Conservation (phyloP, 345 rosid genomes). For the Erysimum cheiranthoides region DNA sequence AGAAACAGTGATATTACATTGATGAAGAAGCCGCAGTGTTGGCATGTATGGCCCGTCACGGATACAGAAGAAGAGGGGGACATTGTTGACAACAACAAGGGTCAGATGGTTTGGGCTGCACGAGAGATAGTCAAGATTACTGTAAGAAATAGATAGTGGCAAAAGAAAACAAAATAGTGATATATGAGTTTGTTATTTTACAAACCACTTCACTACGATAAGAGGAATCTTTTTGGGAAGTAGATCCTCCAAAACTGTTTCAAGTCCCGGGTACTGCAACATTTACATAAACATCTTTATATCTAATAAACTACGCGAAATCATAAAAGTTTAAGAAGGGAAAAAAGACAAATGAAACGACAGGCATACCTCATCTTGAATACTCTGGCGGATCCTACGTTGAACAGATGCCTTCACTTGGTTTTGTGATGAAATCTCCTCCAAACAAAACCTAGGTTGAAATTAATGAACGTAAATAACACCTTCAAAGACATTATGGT, state of each 20-base stretch:
- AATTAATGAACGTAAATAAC: conserved; percentile 1
- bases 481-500: conserved; percentile 7
- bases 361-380: conserved; percentile 81
- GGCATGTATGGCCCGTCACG: conserved; percentile 99
- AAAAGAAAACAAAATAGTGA: conserved; percentile 11
- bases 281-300: conserved; percentile 17
- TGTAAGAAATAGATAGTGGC: background rate
- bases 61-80: conserved; percentile 92
- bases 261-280: conserved; percentile 93
- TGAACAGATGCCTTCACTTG: conserved; percentile 99
- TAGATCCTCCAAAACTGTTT: conserved; percentile 91
- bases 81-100: conserved; percentile 87
- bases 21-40: conserved; percentile 92
- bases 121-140: background rate
- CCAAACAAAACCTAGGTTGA: conserved; percentile 71
- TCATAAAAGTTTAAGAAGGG: conserved; percentile 11
- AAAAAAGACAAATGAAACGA: conserved; percentile 16
- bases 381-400: conserved; percentile 92
- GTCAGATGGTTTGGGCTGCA: conserved; percentile 97
- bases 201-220: conserved; percentile 90
- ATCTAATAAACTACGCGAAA: conserved; percentile 15
- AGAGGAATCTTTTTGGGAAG: conserved; percentile 93
- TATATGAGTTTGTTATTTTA: conserved; percentile 25
- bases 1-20: conserved; percentile 58
- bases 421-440: conserved; percentile 94